phyloP scores from a whole-genome alignment of 139 green algal species.

The Zygnema cylindricum region DNA sequence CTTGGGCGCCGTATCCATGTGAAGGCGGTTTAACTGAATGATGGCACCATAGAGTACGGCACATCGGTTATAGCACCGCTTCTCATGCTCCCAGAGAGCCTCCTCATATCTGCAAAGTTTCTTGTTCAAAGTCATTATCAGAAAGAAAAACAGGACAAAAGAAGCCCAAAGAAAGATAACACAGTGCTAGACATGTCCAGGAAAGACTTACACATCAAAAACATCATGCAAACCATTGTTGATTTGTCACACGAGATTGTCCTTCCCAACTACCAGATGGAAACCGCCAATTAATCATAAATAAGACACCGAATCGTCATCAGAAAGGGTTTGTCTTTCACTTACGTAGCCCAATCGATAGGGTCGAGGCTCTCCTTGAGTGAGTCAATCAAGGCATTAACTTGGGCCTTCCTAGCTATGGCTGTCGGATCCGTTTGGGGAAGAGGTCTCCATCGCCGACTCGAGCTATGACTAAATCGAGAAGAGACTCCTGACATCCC shows the following conservation, averaged over 20 bases:
- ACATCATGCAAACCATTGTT: too few species aligned
- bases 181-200: too few species aligned
- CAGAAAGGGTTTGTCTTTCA: too few species aligned
- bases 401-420: neutral
- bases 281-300: too few species aligned
- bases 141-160: too few species aligned
- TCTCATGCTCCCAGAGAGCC: conserved; percentile 83
- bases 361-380: conserved; percentile 80
- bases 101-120: conserved; percentile 88
- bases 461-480: neutral
- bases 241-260: too few species aligned
- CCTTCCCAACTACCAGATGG: too few species aligned
- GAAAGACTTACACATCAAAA: too few species aligned
- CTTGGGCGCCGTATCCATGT: conserved; percentile 46
- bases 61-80: conserved; percentile 71
- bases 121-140: too few species aligned
- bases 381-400: neutral
- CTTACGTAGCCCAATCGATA: conserved; percentile 95
- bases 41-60: conserved; percentile 80
- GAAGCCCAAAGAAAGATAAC: too few species aligned
- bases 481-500: neutral
- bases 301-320: too few species aligned
- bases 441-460: neutral
- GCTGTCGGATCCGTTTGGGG: conserved; percentile 14
- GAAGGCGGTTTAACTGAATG: conserved; percentile 55